Base-by-base conservation (phyloP, 345 rosid genomes). In the Eucalyptus melliodora region DNA sequence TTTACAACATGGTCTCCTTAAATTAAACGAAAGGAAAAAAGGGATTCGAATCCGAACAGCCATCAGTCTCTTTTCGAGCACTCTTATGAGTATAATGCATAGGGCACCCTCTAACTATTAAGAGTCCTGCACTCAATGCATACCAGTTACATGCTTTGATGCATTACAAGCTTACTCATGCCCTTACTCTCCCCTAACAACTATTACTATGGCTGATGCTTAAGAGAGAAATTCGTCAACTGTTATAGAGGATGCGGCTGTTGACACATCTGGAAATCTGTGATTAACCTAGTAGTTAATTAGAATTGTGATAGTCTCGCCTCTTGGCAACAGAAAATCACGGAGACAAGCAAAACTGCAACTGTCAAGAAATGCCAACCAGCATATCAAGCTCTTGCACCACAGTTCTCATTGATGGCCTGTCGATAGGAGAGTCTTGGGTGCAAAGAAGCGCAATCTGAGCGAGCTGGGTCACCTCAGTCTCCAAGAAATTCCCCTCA, bases 391-490 rank as follows among this genome's bases (percentile, higher is more conserved):
- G 91, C 91, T 96, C 99, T 82, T 93, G 94, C 89, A 96, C 88
- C 91, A 98, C 95, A 81, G 89, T 90, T 90, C 94, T 97, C 91
- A 97, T 94, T 27, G 92, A 90, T 16, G 98, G 99, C 92, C 99
- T 96, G 88, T 90, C 94, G 90, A 51, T 87, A 8, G 99, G 94
- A 89, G 95, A 93, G 88, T 98, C 99, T 62, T 92, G 95, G 87
- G 95, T 95, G 94, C 99, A 97, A 77, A 94, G 95, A 81, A 93
- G 92, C 15, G 95, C 99, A 62, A 97, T 91, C 90, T 89, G 92
- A 42, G 93, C 93, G 1, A 98, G 96, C 91, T 91, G 94, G 8
- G 91, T 89, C 0, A 98, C 99, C 88, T 98, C 97, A 31, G 89
- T 88, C 90, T 92, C 95, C 2, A 92, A 92, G 91, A 93, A 96